These are phyloP conservation scores for Saccharomyces mikatae DNA, from an alignment of 805 yeast genomes.

Conservation along the genomic window DNA sequence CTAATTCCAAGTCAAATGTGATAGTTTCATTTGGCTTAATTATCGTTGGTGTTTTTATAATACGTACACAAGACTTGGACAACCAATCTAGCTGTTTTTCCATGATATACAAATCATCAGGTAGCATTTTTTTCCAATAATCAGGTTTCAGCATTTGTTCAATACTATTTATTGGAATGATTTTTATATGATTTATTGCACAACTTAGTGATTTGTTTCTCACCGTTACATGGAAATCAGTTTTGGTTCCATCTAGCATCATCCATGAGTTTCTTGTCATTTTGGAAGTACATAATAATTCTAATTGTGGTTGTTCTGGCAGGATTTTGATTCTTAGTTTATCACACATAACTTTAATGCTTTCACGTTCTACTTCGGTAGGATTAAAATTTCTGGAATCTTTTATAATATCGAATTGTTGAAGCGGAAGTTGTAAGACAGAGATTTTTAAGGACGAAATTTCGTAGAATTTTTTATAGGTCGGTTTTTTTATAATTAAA, in stretches of 20 bases:
- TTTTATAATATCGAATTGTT: constrained; percentile 11
- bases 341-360: constrained; percentile 6
- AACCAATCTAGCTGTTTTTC: constrained; percentile 23
- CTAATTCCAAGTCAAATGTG: constrained; percentile 18
- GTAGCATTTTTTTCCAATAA: constrained; percentile 23
- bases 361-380: background rate
- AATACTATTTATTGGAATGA: constrained; percentile 18
- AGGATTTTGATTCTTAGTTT: constrained; percentile 14
- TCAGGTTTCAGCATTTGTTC: constrained; percentile 20
- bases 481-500: constrained; percentile 12
- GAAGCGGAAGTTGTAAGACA: constrained; percentile 16
- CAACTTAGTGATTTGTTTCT: constrained; percentile 24
- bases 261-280: constrained; percentile 22
- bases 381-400: no score
- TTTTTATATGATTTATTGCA: constrained; percentile 18
- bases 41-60: constrained; percentile 12
- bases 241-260: constrained; percentile 28
- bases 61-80: constrained; percentile 13
- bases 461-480: constrained; percentile 6
- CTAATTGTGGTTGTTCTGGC: constrained; percentile 27
- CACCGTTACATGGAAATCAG: constrained; percentile 13
- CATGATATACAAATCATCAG: constrained; percentile 23
- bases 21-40: constrained; percentile 19
- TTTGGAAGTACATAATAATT: constrained; percentile 18
- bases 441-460: constrained; percentile 17